phyloP scores from a whole-genome alignment of 2,329 filamentous ascomycete species.

The Chrysosporium keratinophilum region DNA sequence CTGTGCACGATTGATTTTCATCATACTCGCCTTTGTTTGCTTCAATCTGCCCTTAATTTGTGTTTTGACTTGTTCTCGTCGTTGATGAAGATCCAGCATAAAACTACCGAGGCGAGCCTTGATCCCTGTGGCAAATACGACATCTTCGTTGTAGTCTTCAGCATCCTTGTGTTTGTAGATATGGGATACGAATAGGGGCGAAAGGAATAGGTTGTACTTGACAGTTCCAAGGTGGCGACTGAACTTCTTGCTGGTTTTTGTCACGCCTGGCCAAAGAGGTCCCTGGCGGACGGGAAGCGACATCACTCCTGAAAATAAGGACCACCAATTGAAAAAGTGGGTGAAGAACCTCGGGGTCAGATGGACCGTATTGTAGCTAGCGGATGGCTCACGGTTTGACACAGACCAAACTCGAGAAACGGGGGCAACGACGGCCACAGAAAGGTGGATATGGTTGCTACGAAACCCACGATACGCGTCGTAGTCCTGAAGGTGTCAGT shows the following conservation, averaged over 20 bases:
- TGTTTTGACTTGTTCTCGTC: slow-evolving; percentile 82
- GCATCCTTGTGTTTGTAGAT: slow-evolving; percentile 98
- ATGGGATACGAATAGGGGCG: slow-evolving; percentile 87
- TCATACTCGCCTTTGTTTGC: slow-evolving; percentile 73
- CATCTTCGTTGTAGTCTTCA: slow-evolving; percentile 67
- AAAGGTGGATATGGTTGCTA: slow-evolving; percentile 93
- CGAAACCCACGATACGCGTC: slow-evolving; percentile 96
- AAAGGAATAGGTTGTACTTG: slow-evolving; percentile 90
- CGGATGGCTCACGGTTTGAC: slow-evolving; percentile 61
- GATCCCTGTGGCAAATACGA: slow-evolving; percentile 85
- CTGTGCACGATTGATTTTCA: slow-evolving; percentile 92
- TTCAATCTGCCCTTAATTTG: slow-evolving; percentile 65
- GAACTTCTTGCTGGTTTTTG: slow-evolving; percentile 98
- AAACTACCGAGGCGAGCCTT: slow-evolving; percentile 95
- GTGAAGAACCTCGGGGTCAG: slow-evolving; percentile 93
- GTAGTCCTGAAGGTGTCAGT: slow-evolving; percentile 43
- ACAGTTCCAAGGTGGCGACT: slow-evolving; percentile 94
- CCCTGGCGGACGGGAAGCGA: slow-evolving; percentile 91
- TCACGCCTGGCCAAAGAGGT: slow-evolving; percentile 76
- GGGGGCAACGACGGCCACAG: slow-evolving; percentile 79
- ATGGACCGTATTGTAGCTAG: slow-evolving; percentile 94
- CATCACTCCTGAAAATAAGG: slow-evolving; percentile 87
- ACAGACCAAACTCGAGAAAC: slow-evolving; percentile 77
- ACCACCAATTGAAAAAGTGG: slow-evolving; percentile 98
- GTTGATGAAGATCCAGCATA: slow-evolving; percentile 90